phyloP scores from a whole-genome alignment of 495 filamentous ascomycete species.

The Penicillium desertorum region DNA sequence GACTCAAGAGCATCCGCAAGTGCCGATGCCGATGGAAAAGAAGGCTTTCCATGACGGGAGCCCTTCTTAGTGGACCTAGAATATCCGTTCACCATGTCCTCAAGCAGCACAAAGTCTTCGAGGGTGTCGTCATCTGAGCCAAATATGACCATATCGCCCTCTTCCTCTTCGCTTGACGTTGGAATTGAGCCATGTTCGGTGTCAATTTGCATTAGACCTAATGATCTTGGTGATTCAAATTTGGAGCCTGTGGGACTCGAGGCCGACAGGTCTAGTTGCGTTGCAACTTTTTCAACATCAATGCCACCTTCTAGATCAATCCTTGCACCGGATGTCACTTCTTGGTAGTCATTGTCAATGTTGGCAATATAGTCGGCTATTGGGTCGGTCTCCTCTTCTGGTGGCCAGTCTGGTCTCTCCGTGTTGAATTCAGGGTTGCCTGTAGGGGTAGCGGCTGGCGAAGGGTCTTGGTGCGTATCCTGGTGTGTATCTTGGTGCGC shows the following conservation, averaged over 20 bases:
- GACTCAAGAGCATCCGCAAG: constrained; percentile 64
- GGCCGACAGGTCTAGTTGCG: constrained; percentile 6
- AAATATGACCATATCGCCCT: constrained; percentile 17
- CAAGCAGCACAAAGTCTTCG: constrained; percentile 18
- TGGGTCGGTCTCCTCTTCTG: constrained; percentile 52
- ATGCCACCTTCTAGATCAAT: constrained; percentile 14
- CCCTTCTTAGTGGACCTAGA: constrained; percentile 14
- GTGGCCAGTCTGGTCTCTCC: constrained; percentile 10
- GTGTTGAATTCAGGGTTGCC: background rate
- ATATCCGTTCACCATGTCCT: constrained; percentile 22
- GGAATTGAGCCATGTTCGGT: constrained; percentile 8
- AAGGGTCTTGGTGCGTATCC: background rate
- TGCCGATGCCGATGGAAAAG: constrained; percentile 57
- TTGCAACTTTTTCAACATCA: constrained; percentile 11
- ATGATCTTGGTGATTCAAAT: background rate
- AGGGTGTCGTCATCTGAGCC: constrained; percentile 16
- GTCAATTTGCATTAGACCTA: constrained; percentile 23
- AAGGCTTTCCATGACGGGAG: constrained; percentile 16
- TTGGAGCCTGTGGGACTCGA: constrained; percentile 7
- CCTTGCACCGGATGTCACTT: constrained; percentile 10
- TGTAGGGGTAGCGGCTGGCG: background rate
- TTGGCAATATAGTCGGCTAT: constrained; percentile 78
- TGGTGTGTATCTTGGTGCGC: background rate
- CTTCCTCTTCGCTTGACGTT: constrained; percentile 26
- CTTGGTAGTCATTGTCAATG: constrained; percentile 45